Conservation (phyloP, 192 early-diverging fungal species). For the Funneliformis mosseae region DNA sequence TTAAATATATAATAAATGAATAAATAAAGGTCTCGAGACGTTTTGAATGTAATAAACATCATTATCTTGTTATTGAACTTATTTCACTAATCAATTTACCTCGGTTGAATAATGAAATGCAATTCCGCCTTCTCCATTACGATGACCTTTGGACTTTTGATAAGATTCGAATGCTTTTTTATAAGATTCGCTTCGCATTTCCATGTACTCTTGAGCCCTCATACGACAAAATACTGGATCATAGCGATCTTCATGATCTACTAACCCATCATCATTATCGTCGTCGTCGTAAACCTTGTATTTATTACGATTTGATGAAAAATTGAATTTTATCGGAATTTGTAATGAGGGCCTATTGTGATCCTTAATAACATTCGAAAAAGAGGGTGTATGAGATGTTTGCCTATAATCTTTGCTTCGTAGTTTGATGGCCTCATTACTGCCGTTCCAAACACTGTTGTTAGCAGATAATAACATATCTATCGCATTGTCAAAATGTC, state of each 20-base stretch:
- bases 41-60: not conserved
- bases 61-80: not conserved
- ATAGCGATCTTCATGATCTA: slow-evolving; percentile 45
- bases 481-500: slow-evolving; percentile 41
- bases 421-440: not conserved
- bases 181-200: slow-evolving; percentile 52
- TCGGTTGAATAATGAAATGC: slow-evolving; percentile 57
- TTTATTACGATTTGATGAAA: not conserved
- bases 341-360: too few relatives aligned
- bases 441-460: not conserved
- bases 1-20: not conserved
- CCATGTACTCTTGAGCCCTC: slow-evolving; percentile 39
- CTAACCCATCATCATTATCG: slow-evolving; percentile 37
- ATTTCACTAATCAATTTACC: slow-evolving; percentile 25
- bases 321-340: too few relatives aligned
- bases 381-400: not conserved
- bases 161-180: slow-evolving; percentile 51
- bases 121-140: slow-evolving; percentile 49
- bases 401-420: not conserved
- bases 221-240: slow-evolving; percentile 54
- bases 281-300: slow-evolving; percentile 27
- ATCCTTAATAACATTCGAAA: too few relatives aligned
- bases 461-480: slow-evolving; percentile 33
- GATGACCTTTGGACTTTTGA: slow-evolving; percentile 42
- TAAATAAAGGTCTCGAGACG: too few relatives aligned